Conservation (phyloP, 768 basidiomycete genomes). For the Suillus subluteus region DNA sequence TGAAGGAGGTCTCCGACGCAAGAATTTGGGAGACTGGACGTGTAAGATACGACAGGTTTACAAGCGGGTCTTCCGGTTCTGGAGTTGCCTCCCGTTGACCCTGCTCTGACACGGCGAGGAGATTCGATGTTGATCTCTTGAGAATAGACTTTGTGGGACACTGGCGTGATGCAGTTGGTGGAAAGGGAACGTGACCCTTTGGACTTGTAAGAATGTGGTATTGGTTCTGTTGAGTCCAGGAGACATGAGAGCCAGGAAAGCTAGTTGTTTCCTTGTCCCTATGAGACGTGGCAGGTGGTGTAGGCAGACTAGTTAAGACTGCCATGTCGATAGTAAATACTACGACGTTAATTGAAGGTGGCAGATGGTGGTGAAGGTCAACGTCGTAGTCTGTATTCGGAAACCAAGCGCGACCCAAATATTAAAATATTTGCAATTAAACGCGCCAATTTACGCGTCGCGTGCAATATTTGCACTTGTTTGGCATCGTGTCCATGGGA, state of each 20-base stretch:
- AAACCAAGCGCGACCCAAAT: slow-evolving; percentile 25
- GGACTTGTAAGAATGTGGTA: slow-evolving; percentile 44
- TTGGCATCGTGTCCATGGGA: slow-evolving; percentile 15
- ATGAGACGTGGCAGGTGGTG: slow-evolving; percentile 64
- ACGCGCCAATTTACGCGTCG: slow-evolving; percentile 46
- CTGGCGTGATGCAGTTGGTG: slow-evolving; percentile 41
- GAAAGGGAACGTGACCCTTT: slow-evolving; percentile 23
- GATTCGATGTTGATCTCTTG: slow-evolving; percentile 50
- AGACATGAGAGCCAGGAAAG: slow-evolving; percentile 44
- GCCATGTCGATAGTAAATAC: slow-evolving; percentile 15
- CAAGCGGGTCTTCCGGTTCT: slow-evolving; percentile 73
- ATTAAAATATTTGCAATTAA: slow-evolving; percentile 37
- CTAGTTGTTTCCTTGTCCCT: slow-evolving; percentile 53
- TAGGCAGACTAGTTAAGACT: slow-evolving; percentile 52
- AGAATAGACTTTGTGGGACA: slow-evolving; percentile 70
- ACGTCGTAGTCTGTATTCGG: slow-evolving; percentile 23
- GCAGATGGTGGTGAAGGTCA: slow-evolving; percentile 16
- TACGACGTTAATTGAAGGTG: slow-evolving; percentile 19
- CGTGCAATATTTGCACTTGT: slow-evolving; percentile 36
- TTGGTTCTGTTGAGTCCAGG: slow-evolving; percentile 56
- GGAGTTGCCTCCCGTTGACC: slow-evolving; percentile 68
- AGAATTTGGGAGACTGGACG: slow-evolving; percentile 66
- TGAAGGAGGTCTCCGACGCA: slow-evolving; percentile 47
- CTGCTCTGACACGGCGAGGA: slow-evolving; percentile 44
- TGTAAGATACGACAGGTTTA: slow-evolving; percentile 65